Percentiles rank a stretch among this genome's conserved stretches.
Evolutionary conservation across 805 yeast genomes (phyloP).

Genomic region (Huiozyma naganishii): DNA sequence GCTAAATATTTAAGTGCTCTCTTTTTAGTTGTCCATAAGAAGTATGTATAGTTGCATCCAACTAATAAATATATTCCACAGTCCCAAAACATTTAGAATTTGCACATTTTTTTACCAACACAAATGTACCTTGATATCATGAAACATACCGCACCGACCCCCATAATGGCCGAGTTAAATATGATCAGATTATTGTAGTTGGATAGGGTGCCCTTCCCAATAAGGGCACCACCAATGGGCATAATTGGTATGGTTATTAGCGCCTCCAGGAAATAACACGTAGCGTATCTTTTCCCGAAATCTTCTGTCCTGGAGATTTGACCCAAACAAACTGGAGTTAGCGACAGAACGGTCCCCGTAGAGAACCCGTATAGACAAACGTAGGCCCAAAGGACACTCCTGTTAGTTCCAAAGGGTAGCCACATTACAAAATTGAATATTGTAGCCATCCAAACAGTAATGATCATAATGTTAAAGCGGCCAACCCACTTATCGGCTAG

Average conservation of each 20-base stretch:
- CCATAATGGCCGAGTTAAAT: constrained; percentile 33
- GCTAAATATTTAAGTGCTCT: no score
- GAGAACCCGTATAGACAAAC: constrained; percentile 43
- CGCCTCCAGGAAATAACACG: constrained; percentile 49
- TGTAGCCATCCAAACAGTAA: constrained; percentile 28
- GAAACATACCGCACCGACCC: constrained; percentile 32
- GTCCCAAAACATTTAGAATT: constrained; percentile 17
- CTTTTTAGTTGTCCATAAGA: no score
- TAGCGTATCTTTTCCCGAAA: constrained; percentile 46
- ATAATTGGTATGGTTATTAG: constrained; percentile 37
- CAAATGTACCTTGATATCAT: constrained; percentile 30
- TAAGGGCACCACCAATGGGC: constrained; percentile 41
- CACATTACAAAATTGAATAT: constrained; percentile 31
- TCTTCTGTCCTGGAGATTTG: constrained; percentile 45
- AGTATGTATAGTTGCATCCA: no score
- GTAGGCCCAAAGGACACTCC: constrained; percentile 34
- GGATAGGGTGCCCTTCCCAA: constrained; percentile 25
- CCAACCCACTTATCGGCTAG: constrained; percentile 38
- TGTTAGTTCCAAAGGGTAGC: constrained; percentile 33
- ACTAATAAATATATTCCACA: no score
- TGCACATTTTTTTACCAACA: constrained; percentile 33
- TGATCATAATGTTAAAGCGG: constrained; percentile 40
- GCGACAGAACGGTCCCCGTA: constrained; percentile 44
- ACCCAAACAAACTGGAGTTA: constrained; percentile 51
- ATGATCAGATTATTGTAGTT: constrained; percentile 36